Percentiles rank a stretch among this genome's conserved stretches.
Evolutionary conservation across 805 yeast genomes (phyloP).

Genomic region (Metschnikowia matae): DNA sequence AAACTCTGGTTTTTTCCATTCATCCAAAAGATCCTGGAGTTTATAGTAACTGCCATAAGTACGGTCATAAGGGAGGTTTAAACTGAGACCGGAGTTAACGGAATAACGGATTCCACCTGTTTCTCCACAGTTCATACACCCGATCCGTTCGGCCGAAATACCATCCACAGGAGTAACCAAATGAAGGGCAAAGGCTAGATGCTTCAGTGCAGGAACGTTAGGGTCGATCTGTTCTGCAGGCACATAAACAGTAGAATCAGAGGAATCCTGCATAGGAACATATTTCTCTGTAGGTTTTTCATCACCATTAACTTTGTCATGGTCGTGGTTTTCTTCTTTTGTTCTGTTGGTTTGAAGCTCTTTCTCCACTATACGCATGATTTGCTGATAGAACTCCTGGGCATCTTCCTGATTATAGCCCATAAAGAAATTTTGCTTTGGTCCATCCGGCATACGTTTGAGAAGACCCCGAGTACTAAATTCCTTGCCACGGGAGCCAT

Average conservation of each 20-base stretch:
- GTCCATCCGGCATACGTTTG: slow-evolving; percentile 71
- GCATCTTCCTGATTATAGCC: slow-evolving; percentile 97
- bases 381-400: slow-evolving; percentile 87
- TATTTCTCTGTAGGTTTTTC: slow-evolving; percentile 7
- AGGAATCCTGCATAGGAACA: slow-evolving; percentile 10
- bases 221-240: slow-evolving; percentile 81
- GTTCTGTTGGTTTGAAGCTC: slow-evolving; percentile 33
- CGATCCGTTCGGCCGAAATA: slow-evolving; percentile 79
- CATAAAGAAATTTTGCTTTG: slow-evolving; percentile 68
- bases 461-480: slow-evolving; percentile 59
- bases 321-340: too few relatives aligned
- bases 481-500: slow-evolving; percentile 49
- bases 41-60: slow-evolving; percentile 30
- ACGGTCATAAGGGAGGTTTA: slow-evolving; percentile 57
- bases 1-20: slow-evolving; percentile 76
- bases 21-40: slow-evolving; percentile 51
- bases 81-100: slow-evolving; percentile 67
- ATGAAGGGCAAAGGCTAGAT: slow-evolving; percentile 49
- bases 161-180: slow-evolving; percentile 92
- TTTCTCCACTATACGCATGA: slow-evolving; percentile 61
- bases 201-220: slow-evolving; percentile 42
- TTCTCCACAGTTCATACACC: slow-evolving; percentile 88
- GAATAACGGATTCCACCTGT: slow-evolving; percentile 88
- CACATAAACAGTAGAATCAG: slow-evolving; percentile 48
- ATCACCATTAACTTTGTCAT: slow-evolving; percentile 1